Conservation (phyloP, 164 flowering plant species). For the Dillenia suffruticosa region DNA sequence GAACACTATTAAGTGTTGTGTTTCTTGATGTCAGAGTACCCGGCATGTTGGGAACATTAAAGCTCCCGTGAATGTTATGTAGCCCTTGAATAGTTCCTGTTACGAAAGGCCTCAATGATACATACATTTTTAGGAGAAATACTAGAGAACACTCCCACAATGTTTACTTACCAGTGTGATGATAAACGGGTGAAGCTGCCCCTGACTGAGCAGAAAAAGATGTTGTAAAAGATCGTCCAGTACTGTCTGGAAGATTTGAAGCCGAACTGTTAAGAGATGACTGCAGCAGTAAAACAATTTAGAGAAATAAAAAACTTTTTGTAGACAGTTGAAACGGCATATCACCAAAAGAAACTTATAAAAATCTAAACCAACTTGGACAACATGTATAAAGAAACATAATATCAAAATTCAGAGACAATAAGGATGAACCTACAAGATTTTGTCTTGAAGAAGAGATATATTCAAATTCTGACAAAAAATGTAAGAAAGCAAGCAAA, state of each 20-base stretch:
- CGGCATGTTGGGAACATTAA: constrained; percentile 63
- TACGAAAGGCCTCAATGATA: neutral
- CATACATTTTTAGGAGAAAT: neutral
- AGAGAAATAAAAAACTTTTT: neutral
- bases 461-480: no score
- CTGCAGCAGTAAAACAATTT: constrained; percentile 29
- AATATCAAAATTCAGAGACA: no score
- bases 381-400: no score
- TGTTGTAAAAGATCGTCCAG: constrained; percentile 62
- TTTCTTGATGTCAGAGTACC: constrained; percentile 70
- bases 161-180: constrained; percentile 54
- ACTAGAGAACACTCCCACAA: constrained; percentile 6
- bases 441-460: no score
- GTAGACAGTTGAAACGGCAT: neutral
- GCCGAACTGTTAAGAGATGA: constrained; percentile 64
- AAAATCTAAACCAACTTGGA: no score
- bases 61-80: constrained; percentile 74
- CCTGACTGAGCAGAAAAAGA: constrained; percentile 80
- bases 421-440: no score
- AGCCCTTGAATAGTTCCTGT: constrained; percentile 65
- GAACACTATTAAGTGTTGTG: constrained; percentile 52
- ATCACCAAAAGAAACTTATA: neutral
- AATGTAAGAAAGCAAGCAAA: no score
- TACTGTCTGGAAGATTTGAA: constrained; percentile 66
- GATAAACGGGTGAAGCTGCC: constrained; percentile 61